Evolutionary conservation across 2,329 filamentous ascomycete species (phyloP), one percentile per base, ranked within the genome.

Genomic region (Hymenoscyphus scutula): DNA sequence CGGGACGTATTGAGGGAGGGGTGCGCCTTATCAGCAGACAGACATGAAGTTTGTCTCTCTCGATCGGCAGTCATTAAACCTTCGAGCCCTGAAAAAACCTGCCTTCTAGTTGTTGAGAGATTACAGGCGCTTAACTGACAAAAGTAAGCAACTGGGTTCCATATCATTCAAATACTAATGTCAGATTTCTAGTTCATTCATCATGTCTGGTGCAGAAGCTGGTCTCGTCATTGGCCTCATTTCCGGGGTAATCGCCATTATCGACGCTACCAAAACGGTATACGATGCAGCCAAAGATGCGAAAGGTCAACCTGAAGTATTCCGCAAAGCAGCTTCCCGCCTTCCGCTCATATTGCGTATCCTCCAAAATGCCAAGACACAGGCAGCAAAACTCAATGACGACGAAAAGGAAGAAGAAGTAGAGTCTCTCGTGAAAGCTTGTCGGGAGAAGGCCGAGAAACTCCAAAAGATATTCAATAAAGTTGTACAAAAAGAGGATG

Each of bases 221-320:
- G 59, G n/a, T 1, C 34, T 60, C 54, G 62, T 67, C 30, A 32
- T 68, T 62, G 53, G 62, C 55, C 61, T 69, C 53, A 66, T 69
- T 62, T 63, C 61, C 53, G 48, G 55, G 48, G 59, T 69, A 10
- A 69, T 67, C n/a, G 58, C 62, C 48, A 67, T 68, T 23, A 61
- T 69, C 57, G 65, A 67, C 19, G 62, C 56, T 60, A 62, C 64
- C 56, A 66, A 62, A 66, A 66, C 30, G 19, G 29, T 64, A 55
- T 69, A 63, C 55, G 64, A 69, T 68, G 65, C 60, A 53, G 62
- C 64, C 27, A 63, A 62, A 64, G 62, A 69, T 51, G 65, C 59
- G 30, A 67, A 67, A 59, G 65, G 64, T 38, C 68, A 67, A 54
- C 68, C 65, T 17, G 62, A 68, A 32, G 66, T 61, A 66, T 69